Conservation (phyloP, 495 filamentous ascomycete genomes). For the Aspergillus incahuasiensis region DNA sequence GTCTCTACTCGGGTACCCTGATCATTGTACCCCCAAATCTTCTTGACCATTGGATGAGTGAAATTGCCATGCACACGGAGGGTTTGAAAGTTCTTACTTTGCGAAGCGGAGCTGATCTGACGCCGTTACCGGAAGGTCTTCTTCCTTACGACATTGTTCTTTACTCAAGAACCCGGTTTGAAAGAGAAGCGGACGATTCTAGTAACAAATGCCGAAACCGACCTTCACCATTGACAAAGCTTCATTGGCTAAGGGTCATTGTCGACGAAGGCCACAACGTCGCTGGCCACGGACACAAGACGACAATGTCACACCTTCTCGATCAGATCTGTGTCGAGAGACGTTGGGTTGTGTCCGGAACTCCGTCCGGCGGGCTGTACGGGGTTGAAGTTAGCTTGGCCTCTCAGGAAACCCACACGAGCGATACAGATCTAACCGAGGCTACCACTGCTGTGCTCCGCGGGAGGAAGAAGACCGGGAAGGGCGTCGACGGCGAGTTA, state of each 20-base stretch:
- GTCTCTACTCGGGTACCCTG: constrained; percentile 60
- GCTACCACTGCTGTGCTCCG: constrained; percentile 28
- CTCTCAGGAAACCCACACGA: constrained; percentile 39
- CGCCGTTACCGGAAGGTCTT: constrained; percentile 58
- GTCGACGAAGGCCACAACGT: constrained; percentile 90
- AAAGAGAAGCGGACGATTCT: constrained; percentile 48
- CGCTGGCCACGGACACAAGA: constrained; percentile 53
- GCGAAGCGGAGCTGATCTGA: constrained; percentile 39
- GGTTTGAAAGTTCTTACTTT: constrained; percentile 62
- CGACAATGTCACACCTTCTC: constrained; percentile 62
- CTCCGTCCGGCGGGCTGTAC: constrained; percentile 75
- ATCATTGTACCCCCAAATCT: constrained; percentile 52
- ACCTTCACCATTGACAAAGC: constrained; percentile 55
- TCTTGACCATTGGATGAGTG: constrained; percentile 51
- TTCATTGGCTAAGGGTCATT: constrained; percentile 83
- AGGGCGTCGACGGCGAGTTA: constrained; percentile 48
- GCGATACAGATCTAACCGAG: constrained; percentile 32
- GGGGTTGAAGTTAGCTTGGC: constrained; percentile 65
- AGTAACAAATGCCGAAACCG: constrained; percentile 28
- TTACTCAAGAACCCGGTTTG: constrained; percentile 70
- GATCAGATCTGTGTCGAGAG: constrained; percentile 65
- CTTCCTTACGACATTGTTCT: constrained; percentile 72
- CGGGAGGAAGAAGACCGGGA: constrained; percentile 35
- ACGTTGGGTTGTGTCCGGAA: constrained; percentile 89
- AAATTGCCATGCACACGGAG: constrained; percentile 64